Evolutionary conservation across 2,329 filamentous ascomycete species (phyloP).

Genomic region (Verticillium nonalfalfae): DNA sequence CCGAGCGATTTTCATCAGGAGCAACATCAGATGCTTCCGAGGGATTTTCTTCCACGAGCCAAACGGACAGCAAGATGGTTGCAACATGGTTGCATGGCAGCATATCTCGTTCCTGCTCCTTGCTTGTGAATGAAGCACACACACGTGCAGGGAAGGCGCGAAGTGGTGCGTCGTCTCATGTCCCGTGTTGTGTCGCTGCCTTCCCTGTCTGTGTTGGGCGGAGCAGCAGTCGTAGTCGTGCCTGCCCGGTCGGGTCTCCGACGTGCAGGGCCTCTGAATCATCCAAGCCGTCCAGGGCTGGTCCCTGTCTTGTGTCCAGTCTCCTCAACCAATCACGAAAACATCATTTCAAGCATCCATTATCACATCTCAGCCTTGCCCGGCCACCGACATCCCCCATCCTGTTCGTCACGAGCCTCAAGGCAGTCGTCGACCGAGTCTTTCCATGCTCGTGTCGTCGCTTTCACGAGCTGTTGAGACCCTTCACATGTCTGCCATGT

Average conservation of each 20-base stretch:
- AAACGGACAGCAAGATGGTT: too few species aligned
- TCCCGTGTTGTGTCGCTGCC: not conserved
- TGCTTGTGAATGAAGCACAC: too few species aligned
- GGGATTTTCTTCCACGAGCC: not conserved
- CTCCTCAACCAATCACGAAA: not conserved
- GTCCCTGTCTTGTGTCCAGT: not conserved
- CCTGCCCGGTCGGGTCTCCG: not conserved
- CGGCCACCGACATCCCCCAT: not conserved
- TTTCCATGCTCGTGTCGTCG: not conserved
- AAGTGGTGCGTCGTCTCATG: too few species aligned
- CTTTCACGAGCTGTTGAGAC: not conserved
- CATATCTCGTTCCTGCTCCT: too few species aligned
- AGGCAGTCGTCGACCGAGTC: too few species aligned
- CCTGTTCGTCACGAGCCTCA: not conserved
- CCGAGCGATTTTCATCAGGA: not conserved
- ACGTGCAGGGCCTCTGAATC: not conserved
- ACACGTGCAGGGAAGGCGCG: too few species aligned
- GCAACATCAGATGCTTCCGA: not conserved
- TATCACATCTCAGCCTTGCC: not conserved
- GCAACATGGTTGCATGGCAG: too few species aligned
- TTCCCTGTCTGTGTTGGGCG: not conserved
- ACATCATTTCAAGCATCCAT: not conserved
- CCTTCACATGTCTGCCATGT: not conserved
- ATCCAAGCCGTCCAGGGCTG: not conserved
- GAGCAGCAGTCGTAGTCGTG: too few species aligned